Evolutionary conservation across 2,329 filamentous ascomycete genomes (phyloP), one percentile per base, ranked within the genome.

Genomic region (Diaporthe velutina): DNA sequence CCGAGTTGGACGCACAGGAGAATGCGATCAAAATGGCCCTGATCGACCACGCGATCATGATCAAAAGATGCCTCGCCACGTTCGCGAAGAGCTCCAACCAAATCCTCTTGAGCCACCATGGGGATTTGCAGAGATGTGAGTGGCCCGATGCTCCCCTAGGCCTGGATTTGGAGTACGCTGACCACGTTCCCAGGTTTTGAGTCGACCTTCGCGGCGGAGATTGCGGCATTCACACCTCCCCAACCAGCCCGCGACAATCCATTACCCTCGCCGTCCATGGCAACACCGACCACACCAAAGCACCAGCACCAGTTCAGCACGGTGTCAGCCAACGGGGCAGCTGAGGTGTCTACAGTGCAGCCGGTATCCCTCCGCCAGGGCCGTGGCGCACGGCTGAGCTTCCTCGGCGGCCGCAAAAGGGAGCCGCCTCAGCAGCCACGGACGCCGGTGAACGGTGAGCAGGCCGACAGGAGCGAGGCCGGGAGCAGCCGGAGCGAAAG

Each of bases 31-130:
- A 93, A 80, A 94, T 96, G 82, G 94, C 95, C 0, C 88, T 98
- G 40, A 90, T 98, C 55, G 97, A 98, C 80, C 96, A 98, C 83
- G 95, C 95, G 3, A 90, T 98, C 75, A 93, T 95, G 83, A 92
- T 98, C 79, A 95, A 96, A 85, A 92, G 95, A 77, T 96, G 95
- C 79, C 84, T 98, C 77, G 88, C 88, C 5, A 88, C 92, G 78
- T 94, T 95, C 82, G 88, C 89, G 74, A 91, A 90, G 82, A 91
- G 88, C 85, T 89, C 83, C 52, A 91, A 90, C 83, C 90, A 87
- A 82, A 88, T 85, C 83, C 91, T 90, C 82, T 87, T 83, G 79
- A 86, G 84, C 76, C 86, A 85, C 58, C 86, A 90, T 42, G 88
- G 90, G 80, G 91, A 93, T 81, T 86, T 95, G 48, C 87, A 90